Evolutionary conservation across 805 yeast species (phyloP), one percentile per base, ranked within the genome.

Genomic region (Kluyveromyces dobzhanskii): DNA sequence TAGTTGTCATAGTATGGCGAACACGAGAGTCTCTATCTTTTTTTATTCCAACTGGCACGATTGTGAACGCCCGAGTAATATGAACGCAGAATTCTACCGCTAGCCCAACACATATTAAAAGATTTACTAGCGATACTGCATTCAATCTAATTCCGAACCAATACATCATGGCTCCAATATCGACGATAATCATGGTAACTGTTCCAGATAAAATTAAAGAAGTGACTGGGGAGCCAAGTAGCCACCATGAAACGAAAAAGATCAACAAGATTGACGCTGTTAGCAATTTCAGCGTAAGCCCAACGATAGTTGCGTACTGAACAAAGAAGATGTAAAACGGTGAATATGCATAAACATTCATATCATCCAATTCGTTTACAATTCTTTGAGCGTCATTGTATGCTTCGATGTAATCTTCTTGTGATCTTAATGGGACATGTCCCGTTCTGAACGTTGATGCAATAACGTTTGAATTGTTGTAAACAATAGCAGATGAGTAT

Each of bases 11-110:
- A 0, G 96, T 80, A 44, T 75, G 70, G 47, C 65, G 70, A 8
- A 61, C 43, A 34, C 69, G 53, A 5, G 65, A 48, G 35, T 63
- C 64, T 35, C 53, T 52, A 37, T 65, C 67, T 21, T 53, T 55
- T n/a, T 57, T 54, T 8, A 58, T 48, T 26, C 45, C 50, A 17
- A 35, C 25, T 7, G 70, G 69, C 10, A 69, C 61, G 24, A 67
- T 65, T 19, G 82, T 72, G 58, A 78, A 90, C 1, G 92, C 86
- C 41, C 92, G 68, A 1, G 86, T 82, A 39, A 92, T 71, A 59
- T 90, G 97, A 25, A 83, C 75, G 43, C 95, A 86, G 56, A 90
- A 92, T 60, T 92, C 98, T 26, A 92, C 95, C 2, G 92, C 88
- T 27, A 90, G 65, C 0, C 98, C 98, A 3, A 82, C 78, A 57